These are phyloP conservation scores for Cyberlindnera nakhonratchasimensis DNA, from an alignment of 805 yeast species.

Conservation along the genomic window DNA sequence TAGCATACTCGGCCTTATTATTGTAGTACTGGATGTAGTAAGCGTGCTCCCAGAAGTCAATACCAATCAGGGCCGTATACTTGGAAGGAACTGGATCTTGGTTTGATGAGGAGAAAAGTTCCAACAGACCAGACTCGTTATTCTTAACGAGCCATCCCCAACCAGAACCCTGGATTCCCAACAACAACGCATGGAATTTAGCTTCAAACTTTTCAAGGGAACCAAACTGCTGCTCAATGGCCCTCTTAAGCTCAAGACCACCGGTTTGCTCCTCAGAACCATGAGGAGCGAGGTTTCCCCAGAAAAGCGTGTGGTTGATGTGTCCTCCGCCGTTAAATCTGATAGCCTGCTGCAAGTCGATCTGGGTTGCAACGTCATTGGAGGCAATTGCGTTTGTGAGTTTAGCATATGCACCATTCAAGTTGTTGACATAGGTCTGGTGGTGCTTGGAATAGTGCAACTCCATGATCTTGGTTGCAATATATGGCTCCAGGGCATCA, in stretches of 20 bases:
- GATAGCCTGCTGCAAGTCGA: constrained; percentile 43
- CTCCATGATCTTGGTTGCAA: constrained; percentile 44
- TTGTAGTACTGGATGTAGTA: constrained; percentile 51
- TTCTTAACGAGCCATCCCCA: constrained; percentile 51
- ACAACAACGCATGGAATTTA: constrained; percentile 40
- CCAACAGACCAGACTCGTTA: constrained; percentile 38
- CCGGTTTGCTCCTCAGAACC: constrained; percentile 28
- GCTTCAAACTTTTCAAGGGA: constrained; percentile 41
- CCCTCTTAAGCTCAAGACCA: constrained; percentile 40
- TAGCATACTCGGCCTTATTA: constrained; percentile 47
- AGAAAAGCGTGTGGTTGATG: constrained; percentile 47
- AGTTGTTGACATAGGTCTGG: constrained; percentile 46
- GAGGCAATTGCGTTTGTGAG: constrained; percentile 33
- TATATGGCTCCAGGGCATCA: constrained; percentile 46
- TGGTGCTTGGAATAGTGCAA: constrained; percentile 49
- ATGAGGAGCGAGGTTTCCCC: constrained; percentile 46
- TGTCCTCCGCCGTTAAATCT: constrained; percentile 52
- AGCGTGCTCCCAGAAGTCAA: constrained; percentile 55
- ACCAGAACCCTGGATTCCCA: constrained; percentile 51
- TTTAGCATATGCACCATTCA: constrained; percentile 43
- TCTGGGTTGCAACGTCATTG: constrained; percentile 39
- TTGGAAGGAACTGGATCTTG: constrained; percentile 45
- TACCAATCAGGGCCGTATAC: constrained; percentile 43
- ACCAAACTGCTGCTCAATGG: constrained; percentile 41
- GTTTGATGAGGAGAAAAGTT: constrained; percentile 43